Base-by-base conservation (phyloP, 768 basidiomycete genomes). In the Cystobasidium ongulense region DNA sequence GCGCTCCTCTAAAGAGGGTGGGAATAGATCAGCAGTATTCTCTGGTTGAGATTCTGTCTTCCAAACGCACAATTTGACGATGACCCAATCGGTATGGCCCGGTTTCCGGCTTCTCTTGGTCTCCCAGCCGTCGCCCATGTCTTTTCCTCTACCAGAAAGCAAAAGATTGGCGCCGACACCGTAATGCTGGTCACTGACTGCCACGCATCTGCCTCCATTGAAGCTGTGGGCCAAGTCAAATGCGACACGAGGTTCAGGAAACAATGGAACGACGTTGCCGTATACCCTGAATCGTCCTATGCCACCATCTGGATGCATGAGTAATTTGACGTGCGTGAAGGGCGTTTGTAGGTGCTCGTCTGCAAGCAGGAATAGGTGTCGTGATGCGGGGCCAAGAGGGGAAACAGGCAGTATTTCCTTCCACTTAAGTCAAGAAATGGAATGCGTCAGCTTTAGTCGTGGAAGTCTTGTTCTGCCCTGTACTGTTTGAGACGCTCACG, bases 51-150 rank as follows among this genome's bases (percentile, higher is more conserved):
- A 4, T 17, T 38, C 31, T 11, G 25, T 38, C 4, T 10, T 21
- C 63, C 21, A 35, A 13, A 83, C 90, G 80, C 79, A 92, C 91
- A 99, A 83, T 82, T 88, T 90, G 71, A 95, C 87, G 73, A 97
- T 85, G 3, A 86, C 90, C 90, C 92, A 97, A 78, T 98, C 94
- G 59, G 87, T 90, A 81, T 93, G 92, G 43, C 85, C 91, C 67
- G 85, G 85, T 52, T 82, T 73, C 66, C 91, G 85, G 78, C 90
- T 94, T 75, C 96, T 85, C 80, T 90, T 92, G 1, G 95, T 98
- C 82, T 99, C 96, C 96, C 96, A 99, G 2, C 96, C 96, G 79
- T 96, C 94, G 3, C 93, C 88, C 92, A 99, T 99, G 46, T 78
- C 76, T 75, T 74, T 76, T 83, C 88, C 95, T 81, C 94, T 83